A percentile compares a stretch with the other conserved stretches of the same genome.
Evolutionary conservation across 225 moss, liverwort and hornwort genomes (phyloP).

Genomic region (Marchantia polymorpha): DNA sequence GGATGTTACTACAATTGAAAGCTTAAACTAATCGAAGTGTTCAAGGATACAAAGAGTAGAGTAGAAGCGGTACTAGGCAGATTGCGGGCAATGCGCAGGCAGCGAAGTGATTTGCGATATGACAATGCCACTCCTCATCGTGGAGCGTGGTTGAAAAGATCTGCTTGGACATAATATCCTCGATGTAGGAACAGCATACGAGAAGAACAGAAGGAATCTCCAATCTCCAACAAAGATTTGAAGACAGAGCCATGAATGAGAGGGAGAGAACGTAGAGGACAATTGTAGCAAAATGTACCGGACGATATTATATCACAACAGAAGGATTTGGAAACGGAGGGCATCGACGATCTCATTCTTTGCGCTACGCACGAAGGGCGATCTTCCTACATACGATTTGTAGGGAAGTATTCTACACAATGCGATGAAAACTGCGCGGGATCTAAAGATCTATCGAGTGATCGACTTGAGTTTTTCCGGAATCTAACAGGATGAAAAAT

Average conservation of each 20-base stretch:
- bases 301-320: not conserved
- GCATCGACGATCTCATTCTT: no score
- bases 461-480: not conserved
- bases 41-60: not conserved
- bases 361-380: no score
- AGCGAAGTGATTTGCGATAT: not conserved
- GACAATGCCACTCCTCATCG: not conserved
- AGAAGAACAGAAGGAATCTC: not conserved
- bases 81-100: not conserved
- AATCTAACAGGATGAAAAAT: not conserved
- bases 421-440: no score
- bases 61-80: not conserved
- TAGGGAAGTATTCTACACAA: no score
- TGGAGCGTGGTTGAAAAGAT: not conserved
- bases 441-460: no score
- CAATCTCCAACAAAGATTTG: not conserved
- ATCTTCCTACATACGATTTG: no score
- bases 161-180: not conserved
- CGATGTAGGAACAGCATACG: not conserved
- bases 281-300: not conserved
- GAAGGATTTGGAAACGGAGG: no score
- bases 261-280: not conserved
- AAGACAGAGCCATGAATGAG: not conserved
- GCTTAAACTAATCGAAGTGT: not conserved
- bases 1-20: not conserved